Base-by-base conservation (phyloP, 768 basidiomycete species). In the Pulveroboletus frians region DNA sequence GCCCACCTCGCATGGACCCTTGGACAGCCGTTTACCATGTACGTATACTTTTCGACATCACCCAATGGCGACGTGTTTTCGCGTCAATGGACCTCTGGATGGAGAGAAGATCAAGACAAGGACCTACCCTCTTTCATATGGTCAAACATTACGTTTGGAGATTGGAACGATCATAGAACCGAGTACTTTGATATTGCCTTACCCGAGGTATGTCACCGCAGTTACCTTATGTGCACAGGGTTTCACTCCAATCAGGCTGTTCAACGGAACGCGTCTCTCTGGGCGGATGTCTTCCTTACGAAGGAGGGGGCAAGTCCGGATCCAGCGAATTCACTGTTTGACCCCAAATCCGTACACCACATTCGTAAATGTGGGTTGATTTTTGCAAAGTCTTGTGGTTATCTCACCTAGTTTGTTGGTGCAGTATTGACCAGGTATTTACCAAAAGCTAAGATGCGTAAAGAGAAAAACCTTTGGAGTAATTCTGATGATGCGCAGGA, bases 401-500 rank as follows among this genome's bases (percentile, higher is more conserved):
- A 47, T 52, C 48, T 31, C 34, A 55, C 47, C 17, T 31, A 8
- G 48, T 23, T 36, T 32, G 27, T 26, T 40, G 23, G 39, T 18
- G 7, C 48, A 96, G 94, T 86, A 26, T 71, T 99, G 54, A 95
- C 91, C 2, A 83, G 88, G n/a, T 94, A 92, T 66, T 58, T 87
- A 29, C 78, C 85, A 6, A 85, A 80, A 58, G 58, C 71, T 18
- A 92, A 87, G 64, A 66, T 78, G 9, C 78, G 92, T 29, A 92
- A 89, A 60, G 84, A 84, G 67, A 90, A 93, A 70, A 92, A 83
- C 48, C 79, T 99, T 11, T 70, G 97, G 17, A 58, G 67, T 10
- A 58, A 52, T n/a, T 64, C 68, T 54, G 73, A 73, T 37, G 67
- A 68, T 15, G 66, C 60, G 39, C 71, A 60, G 34, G 70, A 70